phyloP scores from a whole-genome alignment of 1,284 basidiomycete genomes.

The Polyporus tsugae region DNA sequence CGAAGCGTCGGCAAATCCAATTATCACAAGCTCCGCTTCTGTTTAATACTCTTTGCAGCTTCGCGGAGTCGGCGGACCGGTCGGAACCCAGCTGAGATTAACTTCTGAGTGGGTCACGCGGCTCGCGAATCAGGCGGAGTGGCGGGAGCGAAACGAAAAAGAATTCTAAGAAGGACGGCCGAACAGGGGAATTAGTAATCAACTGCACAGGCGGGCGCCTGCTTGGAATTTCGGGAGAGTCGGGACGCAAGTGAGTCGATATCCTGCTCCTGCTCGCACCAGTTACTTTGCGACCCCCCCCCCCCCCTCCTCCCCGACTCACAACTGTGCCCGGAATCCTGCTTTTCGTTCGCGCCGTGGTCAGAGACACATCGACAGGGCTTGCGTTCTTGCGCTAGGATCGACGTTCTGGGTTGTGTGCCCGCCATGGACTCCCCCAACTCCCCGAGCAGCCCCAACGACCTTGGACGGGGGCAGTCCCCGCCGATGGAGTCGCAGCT shows the following conservation, averaged over 20 bases:
- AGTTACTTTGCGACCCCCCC: neutral
- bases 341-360: neutral
- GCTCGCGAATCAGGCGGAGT: constrained; percentile 2
- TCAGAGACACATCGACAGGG: neutral
- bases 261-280: neutral
- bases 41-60: neutral
- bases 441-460: constrained; percentile 7
- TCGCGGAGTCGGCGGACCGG: constrained; percentile 8
- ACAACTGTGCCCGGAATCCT: neutral
- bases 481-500: neutral
- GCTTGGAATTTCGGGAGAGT: neutral
- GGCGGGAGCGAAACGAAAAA: neutral
- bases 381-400: neutral
- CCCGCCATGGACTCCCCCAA: constrained; percentile 19
- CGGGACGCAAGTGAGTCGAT: constrained; percentile 6
- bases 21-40: constrained; percentile 5
- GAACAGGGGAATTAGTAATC: constrained; percentile 6
- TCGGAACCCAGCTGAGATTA: neutral
- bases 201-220: neutral
- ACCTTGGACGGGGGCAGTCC: neutral
- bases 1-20: neutral
- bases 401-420: neutral
- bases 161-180: neutral
- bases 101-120: neutral
- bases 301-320: neutral